Evolutionary conservation across 495 filamentous ascomycete genomes (phyloP), one percentile per base, ranked within the genome.

Genomic region (Aspergillus conjunctus): DNA sequence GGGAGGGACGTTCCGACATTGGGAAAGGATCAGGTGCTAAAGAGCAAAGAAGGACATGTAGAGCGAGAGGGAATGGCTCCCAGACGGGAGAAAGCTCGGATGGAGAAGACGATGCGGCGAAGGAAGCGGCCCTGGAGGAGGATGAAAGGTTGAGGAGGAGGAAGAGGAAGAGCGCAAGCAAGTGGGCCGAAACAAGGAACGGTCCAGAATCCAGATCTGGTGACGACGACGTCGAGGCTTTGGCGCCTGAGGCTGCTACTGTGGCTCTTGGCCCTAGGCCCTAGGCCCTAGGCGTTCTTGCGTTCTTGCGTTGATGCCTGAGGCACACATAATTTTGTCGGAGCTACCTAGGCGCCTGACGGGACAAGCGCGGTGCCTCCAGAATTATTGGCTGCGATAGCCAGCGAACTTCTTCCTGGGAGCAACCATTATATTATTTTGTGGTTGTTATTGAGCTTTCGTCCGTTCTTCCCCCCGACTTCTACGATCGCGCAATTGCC

Each of bases 1-100:
- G 71, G 66, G 73, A 71, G 50, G 58, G 62, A 65, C 67, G 69
- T 66, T 79, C 74, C 63, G 76, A 77, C 78, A 80, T 80, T 56
- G 56, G 60, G 58, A 60, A 52, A 41, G 50, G 55, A 34, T 63
- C 58, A 69, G 43, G 26, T 43, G 53, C 62, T 60, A 65, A 39
- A 41, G 59, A 64, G 68, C 63, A 63, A 64, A 61, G 21, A 54
- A 33, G 45, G 22, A 62, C 61, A 69, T 69, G 54, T 61, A 69
- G 63, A 52, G 34, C 39, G 44, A 48, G 39, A 41, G 18, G 15
- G 34, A 31, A 44, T 44, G 26, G 44, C 44, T 43, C 22, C 39
- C 22, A 31, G 52, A 52, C 14, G 32, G 41, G 15, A 52, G n/a
- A 51, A 30, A 34, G 26, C 33, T 55, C 26, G 52, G 18, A 43